Conservation (phyloP, 2,329 filamentous ascomycete species). For the Diaporthe australafricana region DNA sequence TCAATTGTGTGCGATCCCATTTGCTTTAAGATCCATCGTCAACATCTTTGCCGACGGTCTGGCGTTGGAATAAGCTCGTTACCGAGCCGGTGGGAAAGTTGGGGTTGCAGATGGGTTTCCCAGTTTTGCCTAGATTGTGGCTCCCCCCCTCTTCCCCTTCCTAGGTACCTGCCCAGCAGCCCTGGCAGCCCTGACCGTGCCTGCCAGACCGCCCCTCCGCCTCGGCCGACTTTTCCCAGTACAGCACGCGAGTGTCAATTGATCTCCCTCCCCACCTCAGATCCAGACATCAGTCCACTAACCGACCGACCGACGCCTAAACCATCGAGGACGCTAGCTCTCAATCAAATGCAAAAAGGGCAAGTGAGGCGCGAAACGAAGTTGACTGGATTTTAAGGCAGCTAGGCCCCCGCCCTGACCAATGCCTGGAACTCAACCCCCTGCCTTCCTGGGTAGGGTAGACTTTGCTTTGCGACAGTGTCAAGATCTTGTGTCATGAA, state of each 20-base stretch:
- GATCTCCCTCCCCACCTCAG: slow-evolving; percentile 9
- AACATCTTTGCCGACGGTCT: background rate
- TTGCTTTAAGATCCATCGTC: background rate
- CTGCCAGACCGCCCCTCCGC: background rate
- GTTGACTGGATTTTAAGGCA: background rate
- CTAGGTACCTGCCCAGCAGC: no score
- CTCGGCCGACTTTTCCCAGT: background rate
- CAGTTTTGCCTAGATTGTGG: slow-evolving; percentile 15
- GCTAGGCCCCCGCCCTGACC: background rate
- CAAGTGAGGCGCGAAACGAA: background rate
- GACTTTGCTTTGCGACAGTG: slow-evolving; percentile 16
- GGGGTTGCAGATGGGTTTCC: slow-evolving; percentile 25
- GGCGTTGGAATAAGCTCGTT: slow-evolving; percentile 32
- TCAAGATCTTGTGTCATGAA: slow-evolving; percentile 26
- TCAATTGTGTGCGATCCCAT: background rate
- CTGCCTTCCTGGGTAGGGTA: background rate
- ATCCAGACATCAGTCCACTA: slow-evolving; percentile 19
- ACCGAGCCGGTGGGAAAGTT: slow-evolving; percentile 21
- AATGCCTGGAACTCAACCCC: background rate
- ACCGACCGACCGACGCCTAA: background rate
- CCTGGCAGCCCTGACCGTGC: background rate
- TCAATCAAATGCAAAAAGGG: background rate
- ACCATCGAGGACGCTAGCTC: background rate
- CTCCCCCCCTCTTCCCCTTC: background rate
- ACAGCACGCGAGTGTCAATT: background rate